Conservation (phyloP, 176 grass and related monocot genomes). For the Aegilops speltoides region DNA sequence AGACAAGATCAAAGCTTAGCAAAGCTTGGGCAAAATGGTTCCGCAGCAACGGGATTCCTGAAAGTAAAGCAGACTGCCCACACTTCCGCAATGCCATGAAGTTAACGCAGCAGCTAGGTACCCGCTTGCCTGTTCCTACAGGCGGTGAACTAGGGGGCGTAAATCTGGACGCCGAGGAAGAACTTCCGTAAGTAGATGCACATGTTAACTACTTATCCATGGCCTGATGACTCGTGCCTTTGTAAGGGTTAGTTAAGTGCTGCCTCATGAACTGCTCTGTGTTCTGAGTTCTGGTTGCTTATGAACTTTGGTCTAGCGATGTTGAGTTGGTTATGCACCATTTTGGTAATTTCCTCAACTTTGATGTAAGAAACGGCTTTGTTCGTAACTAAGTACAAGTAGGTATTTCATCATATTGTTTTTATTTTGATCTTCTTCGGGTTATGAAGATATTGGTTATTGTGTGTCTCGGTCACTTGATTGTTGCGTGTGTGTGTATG, state of each 20-base stretch:
- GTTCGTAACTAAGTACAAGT: neutral
- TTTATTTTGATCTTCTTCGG: neutral
- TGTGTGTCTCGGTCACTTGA: neutral
- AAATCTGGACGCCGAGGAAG: neutral
- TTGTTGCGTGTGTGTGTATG: too few relatives aligned
- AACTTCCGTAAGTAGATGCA: neutral
- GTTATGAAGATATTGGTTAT: neutral
- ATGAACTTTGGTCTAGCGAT: neutral
- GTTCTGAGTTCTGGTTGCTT: neutral
- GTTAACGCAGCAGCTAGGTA: conserved; percentile 20
- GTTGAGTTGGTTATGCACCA: neutral
- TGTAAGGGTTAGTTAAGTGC: neutral
- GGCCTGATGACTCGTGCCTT: neutral
- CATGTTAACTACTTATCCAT: neutral
- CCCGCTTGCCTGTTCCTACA: neutral
- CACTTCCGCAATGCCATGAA: neutral
- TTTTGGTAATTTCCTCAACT: neutral
- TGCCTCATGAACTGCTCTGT: neutral
- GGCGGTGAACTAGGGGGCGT: neutral
- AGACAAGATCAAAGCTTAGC: neutral
- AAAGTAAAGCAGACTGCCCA: conserved; percentile 23
- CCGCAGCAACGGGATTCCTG: neutral
- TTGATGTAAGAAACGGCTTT: neutral
- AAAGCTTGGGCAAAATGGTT: conserved; percentile 30
- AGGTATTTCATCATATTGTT: neutral